These are phyloP conservation scores for Ballota nigra DNA, from an alignment of 257 asterid species.

Conservation along the genomic window DNA sequence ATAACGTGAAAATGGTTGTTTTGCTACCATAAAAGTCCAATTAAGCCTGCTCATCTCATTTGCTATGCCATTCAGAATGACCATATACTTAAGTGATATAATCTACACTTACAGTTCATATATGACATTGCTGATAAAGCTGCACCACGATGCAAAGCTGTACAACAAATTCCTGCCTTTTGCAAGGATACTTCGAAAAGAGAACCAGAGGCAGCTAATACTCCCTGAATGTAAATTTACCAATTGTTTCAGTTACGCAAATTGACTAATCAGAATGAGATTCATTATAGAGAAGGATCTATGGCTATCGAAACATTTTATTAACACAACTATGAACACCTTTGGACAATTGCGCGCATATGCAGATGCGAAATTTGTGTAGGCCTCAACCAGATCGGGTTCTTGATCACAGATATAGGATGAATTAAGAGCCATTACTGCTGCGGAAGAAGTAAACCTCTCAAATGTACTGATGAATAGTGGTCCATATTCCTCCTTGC, in stretches of 20 bases:
- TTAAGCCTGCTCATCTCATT: conserved; percentile 5
- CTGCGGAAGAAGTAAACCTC: conserved; percentile 66
- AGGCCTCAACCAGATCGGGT: conserved; percentile 93
- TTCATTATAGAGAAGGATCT: neutral
- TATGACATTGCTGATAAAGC: conserved; percentile 88
- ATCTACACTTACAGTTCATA: conserved; percentile 62
- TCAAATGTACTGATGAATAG: conserved; percentile 69
- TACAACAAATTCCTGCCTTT: conserved; percentile 87
- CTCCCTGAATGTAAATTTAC: conserved; percentile 55
- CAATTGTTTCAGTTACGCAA: neutral
- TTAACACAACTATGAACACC: conserved; percentile 43
- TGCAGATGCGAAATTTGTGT: conserved; percentile 67
- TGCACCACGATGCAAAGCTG: conserved; percentile 96
- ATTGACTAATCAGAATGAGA: conserved; percentile 2
- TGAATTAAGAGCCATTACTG: conserved; percentile 80
- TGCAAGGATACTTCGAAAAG: conserved; percentile 76
- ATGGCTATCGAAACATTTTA: conserved; percentile 10
- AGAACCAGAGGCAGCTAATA: conserved; percentile 72
- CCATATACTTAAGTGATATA: neutral
- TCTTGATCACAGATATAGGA: conserved; percentile 94
- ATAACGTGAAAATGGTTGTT: neutral
- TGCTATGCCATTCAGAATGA: conserved; percentile 3
- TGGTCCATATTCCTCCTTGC: conserved; percentile 72
- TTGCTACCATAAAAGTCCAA: too few species aligned
- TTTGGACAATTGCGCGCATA: conserved; percentile 68